Evolutionary conservation across 768 basidiomycete species (phyloP).

Genomic region (Lactarius evosmus): DNA sequence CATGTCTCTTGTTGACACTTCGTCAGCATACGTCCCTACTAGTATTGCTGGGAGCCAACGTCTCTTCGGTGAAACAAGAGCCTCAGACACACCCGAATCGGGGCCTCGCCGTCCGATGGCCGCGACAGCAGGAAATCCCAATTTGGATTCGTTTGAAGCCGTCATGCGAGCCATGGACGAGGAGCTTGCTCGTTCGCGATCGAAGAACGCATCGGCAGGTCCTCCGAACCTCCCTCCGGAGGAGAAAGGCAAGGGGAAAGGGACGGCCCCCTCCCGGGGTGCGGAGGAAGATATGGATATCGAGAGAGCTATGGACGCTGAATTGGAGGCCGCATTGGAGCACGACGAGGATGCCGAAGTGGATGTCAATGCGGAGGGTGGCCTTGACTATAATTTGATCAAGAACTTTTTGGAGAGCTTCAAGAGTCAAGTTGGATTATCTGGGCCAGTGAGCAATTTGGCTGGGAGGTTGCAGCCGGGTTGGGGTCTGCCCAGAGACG

Average conservation of each 20-base stretch:
- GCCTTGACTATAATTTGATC: conserved; percentile 85
- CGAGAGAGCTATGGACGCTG: conserved; percentile 87
- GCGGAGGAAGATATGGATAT: conserved; percentile 61
- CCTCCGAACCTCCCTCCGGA: conserved; percentile 6
- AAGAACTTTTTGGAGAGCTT: conserved; percentile 97
- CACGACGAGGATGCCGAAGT: conserved; percentile 56
- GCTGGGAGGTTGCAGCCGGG: conserved; percentile 78
- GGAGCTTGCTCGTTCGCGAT: conserved; percentile 57
- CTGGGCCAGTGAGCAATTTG: conserved; percentile 89
- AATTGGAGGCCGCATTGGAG: conserved; percentile 63
- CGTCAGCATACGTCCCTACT: conserved; percentile 32
- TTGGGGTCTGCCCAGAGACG: conserved; percentile 72
- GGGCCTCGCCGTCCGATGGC: conserved; percentile 26
- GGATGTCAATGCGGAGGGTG: conserved; percentile 42
- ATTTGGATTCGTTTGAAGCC: conserved; percentile 88
- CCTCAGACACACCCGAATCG: conserved; percentile 1
- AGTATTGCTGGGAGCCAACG: conserved; percentile 19
- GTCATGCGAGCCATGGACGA: conserved; percentile 96
- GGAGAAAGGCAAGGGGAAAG: conserved; percentile 49
- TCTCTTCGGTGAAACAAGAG: not conserved
- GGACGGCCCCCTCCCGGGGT: conserved; percentile 36
- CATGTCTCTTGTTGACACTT: not conserved
- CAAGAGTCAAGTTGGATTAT: conserved; percentile 83
- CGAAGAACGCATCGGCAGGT: conserved; percentile 26
- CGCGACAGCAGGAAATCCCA: conserved; percentile 55